Evolutionary conservation across 768 basidiomycete species (phyloP).

Genomic region (Mycena pura): DNA sequence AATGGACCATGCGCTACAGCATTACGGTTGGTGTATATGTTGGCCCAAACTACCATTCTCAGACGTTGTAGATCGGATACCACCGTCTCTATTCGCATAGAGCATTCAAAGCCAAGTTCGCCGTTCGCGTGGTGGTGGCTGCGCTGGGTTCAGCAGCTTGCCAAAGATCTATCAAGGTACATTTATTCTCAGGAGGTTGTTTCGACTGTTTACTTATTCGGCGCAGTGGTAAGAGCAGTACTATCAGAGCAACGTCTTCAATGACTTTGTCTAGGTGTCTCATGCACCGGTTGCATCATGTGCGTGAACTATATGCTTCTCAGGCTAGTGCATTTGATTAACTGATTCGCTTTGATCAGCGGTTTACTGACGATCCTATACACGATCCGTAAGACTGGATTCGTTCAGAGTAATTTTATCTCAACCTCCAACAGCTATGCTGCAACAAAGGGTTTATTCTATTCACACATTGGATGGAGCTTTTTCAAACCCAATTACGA

Average conservation of each 20-base stretch:
- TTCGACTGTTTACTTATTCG: background rate
- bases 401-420: background rate
- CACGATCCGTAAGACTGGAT: conserved; percentile 63
- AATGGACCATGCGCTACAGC: too few relatives aligned
- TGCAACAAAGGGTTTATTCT: conserved; percentile 74
- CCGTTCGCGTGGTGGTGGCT: conserved; percentile 63
- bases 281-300: conserved; percentile 77
- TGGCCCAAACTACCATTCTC: too few relatives aligned
- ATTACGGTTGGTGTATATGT: too few relatives aligned
- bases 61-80: conserved; percentile 70
- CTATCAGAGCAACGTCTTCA: background rate
- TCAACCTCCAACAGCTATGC: conserved; percentile 55
- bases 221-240: conserved; percentile 48
- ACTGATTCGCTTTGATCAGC: conserved; percentile 39
- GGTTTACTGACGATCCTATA: conserved; percentile 71
- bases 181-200: conserved; percentile 17
- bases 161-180: conserved; percentile 79
- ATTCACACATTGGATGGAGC: conserved; percentile 86
- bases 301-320: conserved; percentile 36
- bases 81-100: conserved; percentile 79
- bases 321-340: background rate
- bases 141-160: conserved; percentile 73
- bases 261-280: conserved; percentile 54
- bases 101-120: conserved; percentile 63
- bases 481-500: conserved; percentile 76